Conservation (phyloP, 1,139 yeast genomes). For the Protomyces arabidopsidicola region DNA sequence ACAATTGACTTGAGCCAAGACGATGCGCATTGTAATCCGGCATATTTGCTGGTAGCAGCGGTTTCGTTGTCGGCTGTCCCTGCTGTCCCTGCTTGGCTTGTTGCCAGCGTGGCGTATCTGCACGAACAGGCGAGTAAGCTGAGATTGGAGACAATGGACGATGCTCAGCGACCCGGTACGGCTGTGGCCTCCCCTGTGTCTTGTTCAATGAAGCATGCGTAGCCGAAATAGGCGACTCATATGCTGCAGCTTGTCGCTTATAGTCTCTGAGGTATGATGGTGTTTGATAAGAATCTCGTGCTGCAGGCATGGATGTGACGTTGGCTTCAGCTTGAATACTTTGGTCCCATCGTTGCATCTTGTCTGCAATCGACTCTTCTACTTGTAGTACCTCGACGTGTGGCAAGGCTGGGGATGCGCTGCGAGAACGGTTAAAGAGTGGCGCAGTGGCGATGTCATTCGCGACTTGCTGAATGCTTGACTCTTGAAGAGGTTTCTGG, state of each 20-base stretch:
- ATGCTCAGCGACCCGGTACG: background rate
- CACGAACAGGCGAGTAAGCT: background rate
- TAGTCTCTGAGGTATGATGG: background rate
- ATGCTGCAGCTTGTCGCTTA: background rate
- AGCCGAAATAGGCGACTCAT: background rate
- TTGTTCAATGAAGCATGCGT: background rate
- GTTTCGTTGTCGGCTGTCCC: constrained; percentile 9
- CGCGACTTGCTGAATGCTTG: background rate
- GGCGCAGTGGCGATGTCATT: background rate
- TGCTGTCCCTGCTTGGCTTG: background rate
- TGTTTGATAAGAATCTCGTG: background rate
- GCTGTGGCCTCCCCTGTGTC: background rate
- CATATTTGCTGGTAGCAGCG: constrained; percentile 20
- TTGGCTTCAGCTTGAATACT: constrained; percentile 1
- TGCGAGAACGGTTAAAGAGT: background rate
- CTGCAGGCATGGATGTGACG: background rate
- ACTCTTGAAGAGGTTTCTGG: background rate
- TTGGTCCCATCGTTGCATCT: constrained; percentile 19
- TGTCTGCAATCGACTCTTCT: constrained; percentile 13
- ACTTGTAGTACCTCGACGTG: too few species aligned
- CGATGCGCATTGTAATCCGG: constrained; percentile 23
- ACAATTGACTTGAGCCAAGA: background rate
- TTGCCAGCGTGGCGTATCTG: background rate
- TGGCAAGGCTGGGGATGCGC: background rate
- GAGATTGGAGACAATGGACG: background rate